Evolutionary conservation across 352 stramenopile genomes (phyloP), one percentile per base, ranked within the genome.

Genomic region (Pythium grandisporangium): DNA sequence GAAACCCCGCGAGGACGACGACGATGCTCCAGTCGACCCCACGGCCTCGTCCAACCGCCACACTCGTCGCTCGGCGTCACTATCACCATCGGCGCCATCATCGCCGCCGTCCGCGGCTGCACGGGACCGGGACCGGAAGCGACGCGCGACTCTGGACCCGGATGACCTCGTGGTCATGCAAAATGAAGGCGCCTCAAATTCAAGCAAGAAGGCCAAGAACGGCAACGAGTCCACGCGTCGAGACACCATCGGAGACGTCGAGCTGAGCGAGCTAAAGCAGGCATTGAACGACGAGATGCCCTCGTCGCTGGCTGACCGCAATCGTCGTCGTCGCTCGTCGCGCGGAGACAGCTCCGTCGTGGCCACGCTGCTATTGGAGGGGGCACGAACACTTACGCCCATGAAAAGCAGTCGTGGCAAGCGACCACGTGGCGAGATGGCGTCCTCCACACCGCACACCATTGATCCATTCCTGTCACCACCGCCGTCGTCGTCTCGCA

Each of bases 221-320:
- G 29, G 29, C 5, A 30, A 37, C 23, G 25, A 51, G 26, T 33
- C 51, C 12, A 38, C 46, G n/a, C 29, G 27, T 12, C 71, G 72
- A 26, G 67, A 81, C 24, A 85, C 75, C 0, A 78, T 88, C 37
- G 65, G 77, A 10, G 55, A 72, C 8, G 58, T 59, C n/a, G 70
- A 63, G 19, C 48, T 83, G 16, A 37, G 61, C 8, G 65, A 74
- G 26, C 40, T 83, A 23, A 52, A 58, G 12, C 44, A 42, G n/a
- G 54, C 45, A n/a, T 29, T 66, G 10, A 49, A 23, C 24, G 12
- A 48, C 2, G 35, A 56, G 22, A 16, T 26, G 21, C 1, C 40
- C 4, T 13, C 25, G 14, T 2, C 25, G 24, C 13, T 30, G 25
- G 19, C 34, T 33, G 14, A 32, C 8, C 27, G 27, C 8, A 48